Conservation (phyloP, 2,329 filamentous ascomycete species). For the Seiridium cupressi region DNA sequence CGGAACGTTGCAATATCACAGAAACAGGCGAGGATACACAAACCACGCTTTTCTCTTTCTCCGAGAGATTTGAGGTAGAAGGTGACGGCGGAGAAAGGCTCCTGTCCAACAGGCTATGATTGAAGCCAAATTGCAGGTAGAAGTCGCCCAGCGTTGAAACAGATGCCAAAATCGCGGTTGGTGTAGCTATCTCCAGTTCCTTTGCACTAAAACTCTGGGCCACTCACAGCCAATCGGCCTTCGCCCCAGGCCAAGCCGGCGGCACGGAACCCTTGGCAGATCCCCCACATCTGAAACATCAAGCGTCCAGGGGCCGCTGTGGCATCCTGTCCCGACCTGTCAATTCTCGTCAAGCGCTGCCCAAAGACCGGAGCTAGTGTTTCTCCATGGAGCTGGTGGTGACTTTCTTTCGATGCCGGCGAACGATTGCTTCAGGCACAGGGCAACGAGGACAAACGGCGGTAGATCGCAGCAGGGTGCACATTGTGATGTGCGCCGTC, state of each 20-base stretch:
- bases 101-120: neutral
- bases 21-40: slow-evolving; percentile 3
- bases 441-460: neutral
- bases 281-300: slow-evolving; percentile 7
- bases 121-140: slow-evolving; percentile 3
- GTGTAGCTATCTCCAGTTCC: neutral
- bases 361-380: neutral
- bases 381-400: neutral
- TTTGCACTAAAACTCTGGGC: neutral
- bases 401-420: neutral
- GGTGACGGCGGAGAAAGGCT: neutral
- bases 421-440: slow-evolving; percentile 1
- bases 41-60: no score
- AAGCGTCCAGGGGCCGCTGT: neutral
- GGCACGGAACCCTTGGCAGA: neutral
- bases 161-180: neutral
- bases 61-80: neutral
- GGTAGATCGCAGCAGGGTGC: neutral
- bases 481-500: neutral
- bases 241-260: neutral
- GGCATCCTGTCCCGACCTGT: neutral
- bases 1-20: slow-evolving; percentile 7
- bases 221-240: slow-evolving; percentile 5
- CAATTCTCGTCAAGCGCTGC: neutral
- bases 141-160: neutral